phyloP scores from a whole-genome alignment of 2,329 filamentous ascomycete species.

The Aspergillus fumigatus region DNA sequence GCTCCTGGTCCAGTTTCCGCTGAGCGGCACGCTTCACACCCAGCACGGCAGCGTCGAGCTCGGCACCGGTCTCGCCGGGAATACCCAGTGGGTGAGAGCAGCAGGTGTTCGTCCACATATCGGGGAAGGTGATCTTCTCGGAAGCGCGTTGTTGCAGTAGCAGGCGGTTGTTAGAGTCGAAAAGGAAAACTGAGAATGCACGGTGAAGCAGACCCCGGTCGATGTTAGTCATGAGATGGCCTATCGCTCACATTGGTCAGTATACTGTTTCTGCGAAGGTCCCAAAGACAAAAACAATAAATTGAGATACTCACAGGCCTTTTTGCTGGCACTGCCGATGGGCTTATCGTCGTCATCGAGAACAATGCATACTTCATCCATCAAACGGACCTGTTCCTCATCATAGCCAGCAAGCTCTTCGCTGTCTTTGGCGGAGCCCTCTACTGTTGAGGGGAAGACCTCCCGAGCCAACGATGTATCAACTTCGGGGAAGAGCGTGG shows the following conservation, averaged over 20 bases:
- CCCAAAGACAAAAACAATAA: neutral
- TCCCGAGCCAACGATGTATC: constrained; percentile 56
- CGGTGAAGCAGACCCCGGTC: constrained; percentile 92
- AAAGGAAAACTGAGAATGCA: constrained; percentile 96
- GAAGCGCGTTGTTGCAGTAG: constrained; percentile 91
- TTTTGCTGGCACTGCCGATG: constrained; percentile 96
- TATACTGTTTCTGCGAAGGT: neutral
- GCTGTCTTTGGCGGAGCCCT: constrained; percentile 42
- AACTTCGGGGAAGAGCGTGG: constrained; percentile 82
- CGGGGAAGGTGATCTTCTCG: constrained; percentile 98
- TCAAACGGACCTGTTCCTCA: constrained; percentile 93
- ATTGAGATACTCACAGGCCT: constrained; percentile 66
- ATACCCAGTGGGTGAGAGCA: constrained; percentile 95
- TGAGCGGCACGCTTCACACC: constrained; percentile 90
- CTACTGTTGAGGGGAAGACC: constrained; percentile 41
- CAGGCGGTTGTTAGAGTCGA: constrained; percentile 87
- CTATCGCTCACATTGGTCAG: constrained; percentile 43
- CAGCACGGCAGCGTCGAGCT: constrained; percentile 70
- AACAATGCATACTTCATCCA: constrained; percentile 99
- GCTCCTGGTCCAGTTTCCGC: constrained; percentile 89
- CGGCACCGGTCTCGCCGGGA: constrained; percentile 82
- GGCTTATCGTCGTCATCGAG: constrained; percentile 86
- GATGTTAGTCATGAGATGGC: constrained; percentile 98
- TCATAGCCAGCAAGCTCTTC: constrained; percentile 85
- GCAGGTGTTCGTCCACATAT: constrained; percentile 99